Conservation (phyloP, 1,284 basidiomycete species). For the Mycosarcoma mackinlayi region DNA sequence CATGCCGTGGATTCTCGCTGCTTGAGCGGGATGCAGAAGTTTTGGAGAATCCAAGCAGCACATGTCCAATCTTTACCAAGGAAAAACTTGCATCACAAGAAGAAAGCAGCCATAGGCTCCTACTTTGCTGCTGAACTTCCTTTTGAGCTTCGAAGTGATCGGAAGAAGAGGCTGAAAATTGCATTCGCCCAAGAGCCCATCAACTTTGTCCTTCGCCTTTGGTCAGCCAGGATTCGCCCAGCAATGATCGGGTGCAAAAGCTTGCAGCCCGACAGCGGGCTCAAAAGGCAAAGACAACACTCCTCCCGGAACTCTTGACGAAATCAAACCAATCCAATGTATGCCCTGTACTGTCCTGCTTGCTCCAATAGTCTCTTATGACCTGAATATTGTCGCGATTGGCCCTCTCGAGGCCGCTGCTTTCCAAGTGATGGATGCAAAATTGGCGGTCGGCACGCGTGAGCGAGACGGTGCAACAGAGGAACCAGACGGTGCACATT, state of each 20-base stretch:
- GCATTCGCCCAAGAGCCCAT: background rate
- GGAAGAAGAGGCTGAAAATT: no score
- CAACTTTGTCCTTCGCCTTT: no score
- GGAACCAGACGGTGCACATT: conserved; percentile 58
- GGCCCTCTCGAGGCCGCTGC: conserved; percentile 40
- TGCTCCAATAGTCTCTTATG: conserved; percentile 41
- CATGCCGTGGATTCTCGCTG: conserved; percentile 18
- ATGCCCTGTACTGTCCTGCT: conserved; percentile 43
- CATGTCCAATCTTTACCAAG: no score
- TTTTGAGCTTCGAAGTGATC: background rate
- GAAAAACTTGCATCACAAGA: no score
- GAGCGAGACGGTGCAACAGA: conserved; percentile 45
- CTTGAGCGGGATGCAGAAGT: no score
- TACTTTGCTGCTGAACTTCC: no score
- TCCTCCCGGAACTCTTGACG: conserved; percentile 23
- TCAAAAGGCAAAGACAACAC: conserved; percentile 44
- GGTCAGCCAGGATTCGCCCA: no score
- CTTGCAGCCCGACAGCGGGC: no score
- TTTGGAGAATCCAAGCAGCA: no score
- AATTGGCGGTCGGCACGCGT: conserved; percentile 31
- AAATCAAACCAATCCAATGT: conserved; percentile 53
- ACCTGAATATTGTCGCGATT: conserved; percentile 52
- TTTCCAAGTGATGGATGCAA: conserved; percentile 47
- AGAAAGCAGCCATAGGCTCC: no score
- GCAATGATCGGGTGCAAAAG: no score